phyloP scores from a whole-genome alignment of 2,329 filamentous ascomycete species.

The Clarireedia paspali region DNA sequence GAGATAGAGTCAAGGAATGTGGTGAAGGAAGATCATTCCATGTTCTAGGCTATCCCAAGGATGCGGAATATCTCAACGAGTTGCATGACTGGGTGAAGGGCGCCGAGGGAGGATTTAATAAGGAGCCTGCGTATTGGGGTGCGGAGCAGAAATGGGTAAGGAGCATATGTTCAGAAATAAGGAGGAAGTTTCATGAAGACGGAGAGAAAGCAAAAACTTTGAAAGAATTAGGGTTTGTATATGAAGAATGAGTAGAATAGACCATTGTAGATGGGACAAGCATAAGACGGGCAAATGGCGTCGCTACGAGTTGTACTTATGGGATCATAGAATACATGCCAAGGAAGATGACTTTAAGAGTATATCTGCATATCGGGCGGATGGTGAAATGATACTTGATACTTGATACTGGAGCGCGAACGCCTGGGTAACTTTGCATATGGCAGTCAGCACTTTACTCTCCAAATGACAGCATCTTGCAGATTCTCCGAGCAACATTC shows the following conservation, averaged over 20 bases:
- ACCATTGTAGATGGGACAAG: not conserved
- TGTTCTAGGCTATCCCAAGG: constrained; percentile 45
- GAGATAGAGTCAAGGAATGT: constrained; percentile 28
- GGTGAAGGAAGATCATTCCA: constrained; percentile 42
- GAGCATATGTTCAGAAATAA: constrained; percentile 58
- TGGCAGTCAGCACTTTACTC: not conserved
- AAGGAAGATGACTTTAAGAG: too few relatives aligned
- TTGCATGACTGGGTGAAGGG: constrained; percentile 57
- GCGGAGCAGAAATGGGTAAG: constrained; percentile 66
- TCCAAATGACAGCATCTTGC: not conserved
- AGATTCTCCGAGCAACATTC: constrained; percentile 19
- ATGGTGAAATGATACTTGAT: too few relatives aligned
- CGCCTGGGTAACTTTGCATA: not conserved
- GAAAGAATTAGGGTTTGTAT: constrained; percentile 65
- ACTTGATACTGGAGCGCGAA: too few relatives aligned
- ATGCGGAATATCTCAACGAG: constrained; percentile 63
- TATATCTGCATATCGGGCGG: too few relatives aligned
- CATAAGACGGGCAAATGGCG: not conserved
- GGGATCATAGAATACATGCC: too few relatives aligned
- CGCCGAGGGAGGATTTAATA: constrained; percentile 42
- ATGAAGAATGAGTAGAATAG: constrained; percentile 6
- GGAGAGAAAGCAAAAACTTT: constrained; percentile 59
- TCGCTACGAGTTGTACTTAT: too few relatives aligned
- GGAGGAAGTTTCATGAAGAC: constrained; percentile 59
- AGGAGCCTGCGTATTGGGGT: constrained; percentile 64